Conservation (phyloP, 352 stramenopile genomes). For the Phytophthora syringae region DNA sequence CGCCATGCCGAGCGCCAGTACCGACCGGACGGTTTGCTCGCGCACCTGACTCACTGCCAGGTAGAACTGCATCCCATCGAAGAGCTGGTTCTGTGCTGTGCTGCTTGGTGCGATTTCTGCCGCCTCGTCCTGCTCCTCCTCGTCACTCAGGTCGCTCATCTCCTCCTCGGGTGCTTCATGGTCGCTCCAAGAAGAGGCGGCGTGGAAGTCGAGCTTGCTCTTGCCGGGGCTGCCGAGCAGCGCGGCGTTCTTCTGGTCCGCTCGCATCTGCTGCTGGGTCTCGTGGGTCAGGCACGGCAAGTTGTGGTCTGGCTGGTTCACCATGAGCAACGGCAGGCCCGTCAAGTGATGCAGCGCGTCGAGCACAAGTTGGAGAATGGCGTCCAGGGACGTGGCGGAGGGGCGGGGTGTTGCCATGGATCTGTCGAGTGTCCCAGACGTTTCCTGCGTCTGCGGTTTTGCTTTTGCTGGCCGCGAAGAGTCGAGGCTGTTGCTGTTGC, state of each 20-base stretch:
- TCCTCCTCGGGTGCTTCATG: conserved; percentile 39
- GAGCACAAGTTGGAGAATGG: conserved; percentile 51
- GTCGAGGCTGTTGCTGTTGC: conserved; percentile 12
- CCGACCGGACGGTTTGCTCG: conserved; percentile 36
- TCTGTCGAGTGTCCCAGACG: conserved; percentile 36
- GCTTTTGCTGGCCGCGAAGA: conserved; percentile 25
- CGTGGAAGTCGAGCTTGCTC: conserved; percentile 9
- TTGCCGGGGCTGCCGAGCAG: conserved; percentile 16
- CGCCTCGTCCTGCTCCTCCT: conserved; percentile 23
- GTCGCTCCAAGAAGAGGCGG: conserved; percentile 31
- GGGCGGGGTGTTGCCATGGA: conserved; percentile 17
- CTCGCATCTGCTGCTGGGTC: conserved; percentile 27
- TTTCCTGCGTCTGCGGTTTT: conserved; percentile 40
- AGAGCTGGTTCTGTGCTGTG: conserved; percentile 38
- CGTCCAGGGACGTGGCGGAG: conserved; percentile 4
- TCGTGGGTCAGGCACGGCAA: conserved; percentile 28
- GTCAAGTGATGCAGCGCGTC: conserved; percentile 37
- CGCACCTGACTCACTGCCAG: conserved; percentile 54
- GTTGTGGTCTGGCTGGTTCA: conserved; percentile 38
- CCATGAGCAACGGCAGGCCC: conserved; percentile 37
- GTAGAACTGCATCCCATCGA: conserved; percentile 78
- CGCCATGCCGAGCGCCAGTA: conserved; percentile 47
- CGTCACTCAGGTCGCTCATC: conserved; percentile 30
- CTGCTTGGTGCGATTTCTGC: conserved; percentile 1
- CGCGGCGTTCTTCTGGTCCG: conserved; percentile 39